Base-by-base conservation (phyloP, 306 rosid genomes). In the Heteromeles arbutifolia region DNA sequence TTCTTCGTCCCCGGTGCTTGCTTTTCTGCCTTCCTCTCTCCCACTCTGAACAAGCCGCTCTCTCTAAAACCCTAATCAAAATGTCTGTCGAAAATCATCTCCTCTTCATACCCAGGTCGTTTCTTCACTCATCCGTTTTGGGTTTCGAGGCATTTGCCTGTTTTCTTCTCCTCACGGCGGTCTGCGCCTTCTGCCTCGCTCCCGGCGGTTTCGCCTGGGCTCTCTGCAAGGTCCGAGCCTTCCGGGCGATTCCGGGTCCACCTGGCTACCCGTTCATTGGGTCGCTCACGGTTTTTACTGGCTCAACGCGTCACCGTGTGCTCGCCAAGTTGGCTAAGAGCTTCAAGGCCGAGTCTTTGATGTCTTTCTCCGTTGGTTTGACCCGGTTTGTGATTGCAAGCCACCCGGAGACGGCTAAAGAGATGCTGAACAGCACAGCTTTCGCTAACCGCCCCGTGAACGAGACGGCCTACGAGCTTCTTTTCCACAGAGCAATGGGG, bases 401-500 rank as follows among this genome's bases (percentile, higher is more conserved):
- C 77, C 21, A 62, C 3, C 85, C 85, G 2, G 79, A 81, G 14
- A 44, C 85, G 1, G 88, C 88, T 0, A 81, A 72, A 29, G 85
- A 85, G 65, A 19, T 85, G 19, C 63, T 85, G 18, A 64, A 25
- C 31, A 75, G 83, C 58, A 34, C 83, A 1, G 31, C 81, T 21
- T 85, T 85, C 53, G 85, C 88, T 0, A 82, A 85, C 19, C 61
- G 88, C n/a, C 88, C 88, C 0, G 69, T 79, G 3, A 85, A 85
- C 58, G 83, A 85, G 57, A 81, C 88, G 17, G 88, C 88, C 8
- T 78, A 81, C 34, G 77, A 73, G 74, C 88, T 85, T 3, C 43
- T 85, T 34, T 85, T 85, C 28, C 57, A 79, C 77, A 83, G 85
- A 28, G 85, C 88, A 6, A 81, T 85, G 83, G 88, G 88, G 11